Conservation (phyloP, 331 rosid species). For the Saraca asoca region DNA sequence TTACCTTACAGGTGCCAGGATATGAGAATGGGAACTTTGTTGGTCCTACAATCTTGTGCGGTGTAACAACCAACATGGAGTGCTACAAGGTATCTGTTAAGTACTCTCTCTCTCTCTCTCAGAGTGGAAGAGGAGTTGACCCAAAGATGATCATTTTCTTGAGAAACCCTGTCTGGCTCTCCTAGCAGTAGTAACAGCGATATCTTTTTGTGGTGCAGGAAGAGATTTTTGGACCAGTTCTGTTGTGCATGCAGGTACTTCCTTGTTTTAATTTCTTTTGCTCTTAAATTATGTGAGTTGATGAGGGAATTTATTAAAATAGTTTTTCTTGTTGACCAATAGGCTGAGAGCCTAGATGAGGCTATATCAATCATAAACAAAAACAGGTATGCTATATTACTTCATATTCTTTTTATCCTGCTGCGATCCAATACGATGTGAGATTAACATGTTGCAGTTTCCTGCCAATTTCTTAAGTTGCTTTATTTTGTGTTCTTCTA, state of each 20-base stretch:
- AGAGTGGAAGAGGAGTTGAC: conserved; percentile 29
- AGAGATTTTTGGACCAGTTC: conserved; percentile 66
- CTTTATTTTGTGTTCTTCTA: background rate
- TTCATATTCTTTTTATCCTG: conserved; percentile 12
- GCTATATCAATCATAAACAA: conserved; percentile 60
- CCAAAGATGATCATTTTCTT: conserved; percentile 33
- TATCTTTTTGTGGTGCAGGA: conserved; percentile 52
- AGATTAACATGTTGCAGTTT: background rate
- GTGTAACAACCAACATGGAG: conserved; percentile 60
- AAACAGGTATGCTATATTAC: conserved; percentile 48
- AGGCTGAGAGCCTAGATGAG: conserved; percentile 66
- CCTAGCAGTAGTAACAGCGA: conserved; percentile 30
- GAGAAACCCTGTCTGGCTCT: background rate
- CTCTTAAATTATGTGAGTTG: conserved; percentile 3
- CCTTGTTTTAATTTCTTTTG: background rate
- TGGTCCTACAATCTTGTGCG: conserved; percentile 63
- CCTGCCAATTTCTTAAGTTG: background rate
- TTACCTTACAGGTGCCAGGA: conserved; percentile 51
- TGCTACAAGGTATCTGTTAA: conserved; percentile 54
- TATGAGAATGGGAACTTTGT: conserved; percentile 63
- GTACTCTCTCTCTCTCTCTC: background rate
- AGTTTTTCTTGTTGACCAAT: conserved; percentile 31
- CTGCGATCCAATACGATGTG: background rate
- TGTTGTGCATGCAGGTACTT: conserved; percentile 67
- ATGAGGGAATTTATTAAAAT: conserved; percentile 2